A percentile compares a stretch with the other conserved stretches of the same genome.
Evolutionary conservation across 306 rosid genomes (phyloP).

Genomic region (Fragaria ananassa): DNA sequence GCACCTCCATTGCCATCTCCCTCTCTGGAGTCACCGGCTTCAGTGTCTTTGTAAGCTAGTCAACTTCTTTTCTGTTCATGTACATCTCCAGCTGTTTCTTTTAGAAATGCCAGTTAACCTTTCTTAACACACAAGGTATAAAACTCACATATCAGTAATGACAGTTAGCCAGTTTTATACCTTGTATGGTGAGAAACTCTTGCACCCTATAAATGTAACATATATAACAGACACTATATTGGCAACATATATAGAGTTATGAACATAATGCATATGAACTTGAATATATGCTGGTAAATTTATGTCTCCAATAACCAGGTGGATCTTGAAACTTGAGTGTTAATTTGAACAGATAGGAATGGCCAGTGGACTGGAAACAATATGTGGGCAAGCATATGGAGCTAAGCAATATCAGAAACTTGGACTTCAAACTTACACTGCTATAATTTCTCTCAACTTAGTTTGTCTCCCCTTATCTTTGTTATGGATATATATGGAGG

Average conservation of each 20-base stretch:
- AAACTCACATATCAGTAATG: background rate
- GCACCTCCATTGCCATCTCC: constrained; percentile 58
- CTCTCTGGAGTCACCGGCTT: constrained; percentile 58
- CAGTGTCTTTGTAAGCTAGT: constrained; percentile 48
- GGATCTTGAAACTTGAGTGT: background rate
- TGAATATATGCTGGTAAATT: no score
- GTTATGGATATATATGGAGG: constrained; percentile 57
- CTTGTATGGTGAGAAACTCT: background rate
- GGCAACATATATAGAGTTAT: background rate
- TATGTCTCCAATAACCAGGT: background rate
- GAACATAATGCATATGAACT: background rate
- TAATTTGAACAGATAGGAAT: constrained; percentile 33
- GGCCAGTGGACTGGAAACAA: constrained; percentile 44
- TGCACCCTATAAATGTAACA: background rate
- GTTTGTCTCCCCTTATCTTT: constrained; percentile 59
- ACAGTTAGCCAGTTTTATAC: background rate
- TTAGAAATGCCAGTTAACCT: background rate
- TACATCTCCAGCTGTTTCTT: background rate
- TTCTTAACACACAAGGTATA: background rate
- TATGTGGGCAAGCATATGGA: constrained; percentile 48
- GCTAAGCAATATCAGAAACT: constrained; percentile 37
- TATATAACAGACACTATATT: background rate
- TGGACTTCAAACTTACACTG: constrained; percentile 32
- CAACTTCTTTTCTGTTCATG: background rate
- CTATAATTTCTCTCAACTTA: constrained; percentile 41